These are phyloP conservation scores for Stachybotrys chlorohalonatus DNA, from an alignment of 2,329 filamentous ascomycete genomes.

Conservation along the genomic window DNA sequence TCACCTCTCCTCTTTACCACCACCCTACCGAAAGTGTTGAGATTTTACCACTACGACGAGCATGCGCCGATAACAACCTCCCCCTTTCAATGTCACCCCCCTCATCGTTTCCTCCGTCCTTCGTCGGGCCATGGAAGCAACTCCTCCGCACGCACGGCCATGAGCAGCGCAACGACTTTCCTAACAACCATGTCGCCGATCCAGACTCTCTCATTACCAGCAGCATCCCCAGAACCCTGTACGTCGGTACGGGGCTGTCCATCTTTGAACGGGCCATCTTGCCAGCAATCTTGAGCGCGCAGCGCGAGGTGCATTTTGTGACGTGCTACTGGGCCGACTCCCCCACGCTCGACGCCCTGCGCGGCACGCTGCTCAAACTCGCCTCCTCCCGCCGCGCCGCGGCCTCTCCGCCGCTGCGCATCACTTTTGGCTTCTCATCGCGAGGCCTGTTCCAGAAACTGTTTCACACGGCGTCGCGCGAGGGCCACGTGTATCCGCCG, in stretches of 20 bases:
- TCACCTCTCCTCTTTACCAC: not conserved
- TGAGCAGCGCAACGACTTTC: slow-evolving; percentile 33
- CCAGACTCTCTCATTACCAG: slow-evolving; percentile 37
- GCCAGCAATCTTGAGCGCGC: slow-evolving; percentile 51
- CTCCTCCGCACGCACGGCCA: slow-evolving; percentile 20
- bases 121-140: slow-evolving; percentile 28
- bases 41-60: too few relatives aligned
- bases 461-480: slow-evolving; percentile 54
- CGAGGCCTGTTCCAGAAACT: slow-evolving; percentile 65
- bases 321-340: slow-evolving; percentile 78
- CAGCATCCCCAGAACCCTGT: slow-evolving; percentile 37
- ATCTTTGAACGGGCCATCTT: slow-evolving; percentile 47
- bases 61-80: not conserved
- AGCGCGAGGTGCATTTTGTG: slow-evolving; percentile 61
- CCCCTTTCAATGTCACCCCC: slow-evolving; percentile 4
- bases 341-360: slow-evolving; percentile 47
- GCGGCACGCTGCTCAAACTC: slow-evolving; percentile 47
- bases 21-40: not conserved
- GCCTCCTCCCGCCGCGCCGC: slow-evolving; percentile 31
- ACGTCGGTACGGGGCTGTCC: slow-evolving; percentile 48
- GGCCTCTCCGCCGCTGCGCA: slow-evolving; percentile 32
- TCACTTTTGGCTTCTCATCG: slow-evolving; percentile 72
- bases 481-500: slow-evolving; percentile 53
- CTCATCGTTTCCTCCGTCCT: slow-evolving; percentile 23
- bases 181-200: slow-evolving; percentile 35